These are phyloP conservation scores for Barnettozyma siamensis DNA, from an alignment of 805 yeast genomes.

Conservation along the genomic window DNA sequence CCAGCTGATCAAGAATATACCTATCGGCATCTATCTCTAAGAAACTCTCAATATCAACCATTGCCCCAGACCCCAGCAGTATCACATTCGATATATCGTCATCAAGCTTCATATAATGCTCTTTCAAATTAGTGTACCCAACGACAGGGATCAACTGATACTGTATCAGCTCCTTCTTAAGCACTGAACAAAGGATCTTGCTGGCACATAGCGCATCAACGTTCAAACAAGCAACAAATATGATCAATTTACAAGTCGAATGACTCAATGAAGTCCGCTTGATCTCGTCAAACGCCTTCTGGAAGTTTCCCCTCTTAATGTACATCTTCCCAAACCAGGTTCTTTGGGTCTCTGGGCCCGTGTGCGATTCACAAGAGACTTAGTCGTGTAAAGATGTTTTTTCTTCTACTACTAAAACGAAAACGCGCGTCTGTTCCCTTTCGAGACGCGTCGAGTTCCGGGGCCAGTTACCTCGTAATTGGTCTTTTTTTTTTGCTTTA, in stretches of 20 bases:
- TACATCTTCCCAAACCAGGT: constrained; percentile 51
- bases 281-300: constrained; percentile 61
- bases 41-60: constrained; percentile 76
- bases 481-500: too few relatives aligned
- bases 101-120: constrained; percentile 60
- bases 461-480: too few relatives aligned
- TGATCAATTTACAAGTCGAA: constrained; percentile 74
- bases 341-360: background rate
- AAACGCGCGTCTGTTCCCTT: background rate
- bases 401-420: too few relatives aligned
- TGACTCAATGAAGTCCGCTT: constrained; percentile 74
- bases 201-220: constrained; percentile 92
- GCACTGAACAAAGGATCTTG: constrained; percentile 59
- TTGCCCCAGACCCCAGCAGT: constrained; percentile 89
- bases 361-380: background rate
- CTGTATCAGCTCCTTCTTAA: constrained; percentile 79
- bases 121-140: constrained; percentile 76
- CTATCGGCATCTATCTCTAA: constrained; percentile 57
- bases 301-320: constrained; percentile 64
- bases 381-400: too few relatives aligned
- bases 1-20: constrained; percentile 26
- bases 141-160: constrained; percentile 89
- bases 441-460: background rate
- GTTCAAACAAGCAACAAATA: constrained; percentile 85
- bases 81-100: constrained; percentile 70